These are phyloP conservation scores for Escallonia herrerae DNA, from an alignment of 129 eudicot species.

Conservation along the genomic window DNA sequence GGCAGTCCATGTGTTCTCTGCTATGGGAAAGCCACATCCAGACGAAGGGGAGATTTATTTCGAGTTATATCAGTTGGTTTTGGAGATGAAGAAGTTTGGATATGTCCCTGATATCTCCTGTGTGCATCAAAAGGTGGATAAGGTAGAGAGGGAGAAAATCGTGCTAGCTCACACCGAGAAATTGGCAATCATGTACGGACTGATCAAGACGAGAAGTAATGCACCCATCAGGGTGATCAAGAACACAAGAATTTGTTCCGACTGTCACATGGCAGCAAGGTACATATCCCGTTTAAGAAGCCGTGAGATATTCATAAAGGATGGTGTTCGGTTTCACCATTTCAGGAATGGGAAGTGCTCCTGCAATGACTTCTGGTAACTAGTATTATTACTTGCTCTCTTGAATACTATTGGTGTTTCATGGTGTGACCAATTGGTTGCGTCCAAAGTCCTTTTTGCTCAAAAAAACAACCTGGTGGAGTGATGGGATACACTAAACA, in stretches of 20 bases:
- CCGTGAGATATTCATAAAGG: conserved; percentile 38
- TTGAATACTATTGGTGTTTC: not conserved
- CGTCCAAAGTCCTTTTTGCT: too few relatives aligned
- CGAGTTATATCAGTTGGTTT: conserved; percentile 32
- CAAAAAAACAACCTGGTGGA: not conserved
- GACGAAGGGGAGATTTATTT: conserved; percentile 40
- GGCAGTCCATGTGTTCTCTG: conserved; percentile 29
- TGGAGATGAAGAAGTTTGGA: conserved; percentile 34
- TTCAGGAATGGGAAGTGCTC: conserved; percentile 48
- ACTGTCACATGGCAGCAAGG: conserved; percentile 46
- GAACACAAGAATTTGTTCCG: conserved; percentile 42
- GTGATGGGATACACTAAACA: not conserved
- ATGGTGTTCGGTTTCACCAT: conserved; percentile 49
- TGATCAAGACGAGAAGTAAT: conserved; percentile 24
- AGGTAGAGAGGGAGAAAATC: conserved; percentile 30
- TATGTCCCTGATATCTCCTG: conserved; percentile 34
- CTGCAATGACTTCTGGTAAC: conserved; percentile 46
- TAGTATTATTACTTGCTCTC: too few relatives aligned
- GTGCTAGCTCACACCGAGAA: conserved; percentile 44
- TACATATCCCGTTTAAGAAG: conserved; percentile 24
- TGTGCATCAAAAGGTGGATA: conserved; percentile 34
- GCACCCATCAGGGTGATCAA: conserved; percentile 41
- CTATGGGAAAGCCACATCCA: conserved; percentile 27
- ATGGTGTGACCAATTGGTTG: too few relatives aligned
- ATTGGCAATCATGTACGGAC: conserved; percentile 46